These are phyloP conservation scores for Hyaloscypha variabilis DNA, from an alignment of 495 filamentous ascomycete genomes.

Conservation along the genomic window DNA sequence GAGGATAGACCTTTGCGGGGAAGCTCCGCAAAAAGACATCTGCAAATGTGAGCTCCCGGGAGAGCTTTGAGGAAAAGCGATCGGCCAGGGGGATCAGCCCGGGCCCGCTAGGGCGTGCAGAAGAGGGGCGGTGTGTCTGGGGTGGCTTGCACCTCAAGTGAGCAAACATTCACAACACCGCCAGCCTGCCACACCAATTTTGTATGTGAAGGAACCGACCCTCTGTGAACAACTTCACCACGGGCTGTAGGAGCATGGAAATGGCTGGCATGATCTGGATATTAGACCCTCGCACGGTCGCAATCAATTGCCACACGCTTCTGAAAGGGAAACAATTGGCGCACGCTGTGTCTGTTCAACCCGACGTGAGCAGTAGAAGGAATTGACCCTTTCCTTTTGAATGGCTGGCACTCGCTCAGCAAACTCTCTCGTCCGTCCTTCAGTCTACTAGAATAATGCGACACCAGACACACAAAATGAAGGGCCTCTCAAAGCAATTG, in stretches of 20 bases:
- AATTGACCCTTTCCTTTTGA: background rate
- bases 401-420: background rate
- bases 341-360: background rate
- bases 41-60: background rate
- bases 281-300: slow-evolving; percentile 16
- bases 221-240: slow-evolving; percentile 28
- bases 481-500: background rate
- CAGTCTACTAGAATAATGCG: background rate
- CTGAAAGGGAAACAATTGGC: slow-evolving; percentile 4
- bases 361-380: background rate
- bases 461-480: no score
- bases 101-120: slow-evolving; percentile 18
- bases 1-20: slow-evolving; percentile 21
- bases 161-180: slow-evolving; percentile 17
- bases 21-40: slow-evolving; percentile 22
- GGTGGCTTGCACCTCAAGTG: background rate
- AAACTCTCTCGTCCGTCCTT: background rate
- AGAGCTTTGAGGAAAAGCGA: slow-evolving; percentile 11
- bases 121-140: slow-evolving; percentile 24
- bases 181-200: slow-evolving; percentile 18
- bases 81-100: slow-evolving; percentile 16
- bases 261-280: slow-evolving; percentile 7
- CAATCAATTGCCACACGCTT: slow-evolving; percentile 29
- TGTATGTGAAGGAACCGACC: slow-evolving; percentile 14
- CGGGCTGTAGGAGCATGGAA: background rate